phyloP scores from a whole-genome alignment of 805 yeast genomes.

The Lachancea dasiensis region DNA sequence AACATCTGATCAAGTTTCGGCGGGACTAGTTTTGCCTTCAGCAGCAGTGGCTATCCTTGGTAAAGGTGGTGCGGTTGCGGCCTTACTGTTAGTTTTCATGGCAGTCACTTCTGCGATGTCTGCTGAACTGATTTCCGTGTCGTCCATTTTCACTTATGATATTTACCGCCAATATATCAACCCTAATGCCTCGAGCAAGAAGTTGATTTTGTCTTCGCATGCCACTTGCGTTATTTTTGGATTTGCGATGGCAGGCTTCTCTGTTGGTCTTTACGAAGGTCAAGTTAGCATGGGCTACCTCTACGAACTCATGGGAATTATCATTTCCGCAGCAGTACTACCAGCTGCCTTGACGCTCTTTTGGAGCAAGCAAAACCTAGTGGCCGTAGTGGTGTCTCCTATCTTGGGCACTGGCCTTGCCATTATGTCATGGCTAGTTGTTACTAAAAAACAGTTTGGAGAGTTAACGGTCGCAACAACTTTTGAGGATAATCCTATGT shows the following conservation, averaged over 20 bases:
- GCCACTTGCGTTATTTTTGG: conserved; percentile 55
- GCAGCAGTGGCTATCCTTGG: conserved; percentile 83
- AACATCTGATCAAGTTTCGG: conserved; percentile 60
- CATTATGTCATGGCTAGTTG: conserved; percentile 59
- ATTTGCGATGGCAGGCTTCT: conserved; percentile 69
- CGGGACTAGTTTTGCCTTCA: conserved; percentile 67
- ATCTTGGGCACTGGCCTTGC: conserved; percentile 71
- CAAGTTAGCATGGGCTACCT: conserved; percentile 82
- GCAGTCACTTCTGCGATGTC: conserved; percentile 92
- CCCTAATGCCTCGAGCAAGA: conserved; percentile 72
- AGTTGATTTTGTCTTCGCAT: conserved; percentile 65
- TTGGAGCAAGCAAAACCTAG: conserved; percentile 56
- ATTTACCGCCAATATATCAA: conserved; percentile 74
- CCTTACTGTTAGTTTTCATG: conserved; percentile 76
- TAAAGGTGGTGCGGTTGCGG: conserved; percentile 81
- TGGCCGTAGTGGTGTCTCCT: conserved; percentile 73
- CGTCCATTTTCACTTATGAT: conserved; percentile 81
- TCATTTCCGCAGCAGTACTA: conserved; percentile 79
- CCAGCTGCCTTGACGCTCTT: conserved; percentile 65
- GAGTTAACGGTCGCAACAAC: conserved; percentile 46
- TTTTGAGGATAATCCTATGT: conserved; percentile 85
- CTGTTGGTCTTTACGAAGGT: conserved; percentile 77
- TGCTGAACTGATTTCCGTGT: conserved; percentile 83
- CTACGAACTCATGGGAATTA: conserved; percentile 84
- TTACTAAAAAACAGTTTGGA: conserved; percentile 41